These are phyloP conservation scores for Helichrysum umbraculigerum DNA, from an alignment of 129 eudicot species.

Conservation along the genomic window DNA sequence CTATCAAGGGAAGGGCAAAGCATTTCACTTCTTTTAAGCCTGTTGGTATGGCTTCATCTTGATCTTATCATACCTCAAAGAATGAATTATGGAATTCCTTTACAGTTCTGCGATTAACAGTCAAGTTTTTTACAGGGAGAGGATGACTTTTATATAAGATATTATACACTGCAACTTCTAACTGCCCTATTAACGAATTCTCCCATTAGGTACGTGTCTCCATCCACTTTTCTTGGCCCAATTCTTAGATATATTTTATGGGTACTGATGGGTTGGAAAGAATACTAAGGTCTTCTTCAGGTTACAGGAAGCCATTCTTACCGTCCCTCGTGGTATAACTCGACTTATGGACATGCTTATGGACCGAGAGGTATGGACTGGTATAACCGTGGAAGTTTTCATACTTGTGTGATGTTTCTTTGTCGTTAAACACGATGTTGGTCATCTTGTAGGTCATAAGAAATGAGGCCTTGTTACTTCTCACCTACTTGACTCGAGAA, in stretches of 20 bases:
- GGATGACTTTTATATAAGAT: constrained; percentile 94
- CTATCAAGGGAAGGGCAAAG: constrained; percentile 87
- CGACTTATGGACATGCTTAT: constrained; percentile 98
- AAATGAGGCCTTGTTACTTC: constrained; percentile 94
- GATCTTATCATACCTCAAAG: constrained; percentile 8
- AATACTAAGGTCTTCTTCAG: constrained; percentile 46
- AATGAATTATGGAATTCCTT: constrained; percentile 14
- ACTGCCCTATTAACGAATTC: constrained; percentile 87
- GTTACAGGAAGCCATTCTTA: constrained; percentile 95
- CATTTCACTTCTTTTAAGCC: constrained; percentile 82
- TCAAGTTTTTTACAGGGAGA: constrained; percentile 58
- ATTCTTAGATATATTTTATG: background rate
- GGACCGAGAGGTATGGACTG: constrained; percentile 87
- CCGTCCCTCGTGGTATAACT: constrained; percentile 89
- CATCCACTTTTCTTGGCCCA: background rate
- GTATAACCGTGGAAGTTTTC: constrained; percentile 6
- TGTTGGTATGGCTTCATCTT: constrained; percentile 60
- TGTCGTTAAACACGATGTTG: background rate
- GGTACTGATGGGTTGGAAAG: constrained; percentile 15
- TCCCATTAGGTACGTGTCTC: constrained; percentile 59
- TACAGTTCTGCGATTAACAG: constrained; percentile 22
- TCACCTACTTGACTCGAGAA: constrained; percentile 89
- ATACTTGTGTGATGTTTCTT: constrained; percentile 4
- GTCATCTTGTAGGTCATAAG: constrained; percentile 70
- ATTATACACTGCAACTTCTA: constrained; percentile 88